Evolutionary conservation across 495 filamentous ascomycete species (phyloP), one percentile per base, ranked within the genome.

Genomic region (Xylaria flabelliformis): DNA sequence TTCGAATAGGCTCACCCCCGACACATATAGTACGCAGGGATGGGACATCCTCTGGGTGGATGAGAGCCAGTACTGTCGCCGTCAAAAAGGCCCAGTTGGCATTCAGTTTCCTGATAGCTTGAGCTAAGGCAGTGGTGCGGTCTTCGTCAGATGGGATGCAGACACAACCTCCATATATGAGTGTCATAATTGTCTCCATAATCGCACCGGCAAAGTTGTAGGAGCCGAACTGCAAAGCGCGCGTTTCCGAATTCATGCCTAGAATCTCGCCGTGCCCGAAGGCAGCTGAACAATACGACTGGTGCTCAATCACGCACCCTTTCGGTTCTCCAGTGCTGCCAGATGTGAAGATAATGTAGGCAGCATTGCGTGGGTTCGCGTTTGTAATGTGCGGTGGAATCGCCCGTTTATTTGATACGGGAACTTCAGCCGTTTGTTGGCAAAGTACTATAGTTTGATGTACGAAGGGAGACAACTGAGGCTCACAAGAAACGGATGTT

Each of bases 201-300:
- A 89, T 77, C 46, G 84, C 84, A 13, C 84, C 82, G 64, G 90
- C 89, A 53, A 89, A 90, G 0, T 84, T 86, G 69, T 85, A 88
- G 53, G 85, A 84, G n/a, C 86, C 84, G 67, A 87, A 90, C 71
- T 91, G 88, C 10, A 91, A 75, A 1, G 84, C 79, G 5, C 84
- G 74, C 12, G 84, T 82, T 0, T 69, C 58, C 0, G 81, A 68
- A 50, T 78, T 72, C 63, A 88, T 78, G 29, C 78, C 68, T n/a
- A 87, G 64, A 0, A 75, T 73, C 8, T 72, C 67, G 8, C 79
- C 78, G 70, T 85, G 83, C 19, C 59, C 69, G 24, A 17, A 46
- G n/a, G 58, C 59, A 44, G 68, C 70, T 19, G 73, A 87, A 63
- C 83, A 83, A 5, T 83, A 81, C 19, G 82, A 82, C 64, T 71